phyloP scores from a whole-genome alignment of 116 monocot genomes.

The Papilionanthe hybrid region DNA sequence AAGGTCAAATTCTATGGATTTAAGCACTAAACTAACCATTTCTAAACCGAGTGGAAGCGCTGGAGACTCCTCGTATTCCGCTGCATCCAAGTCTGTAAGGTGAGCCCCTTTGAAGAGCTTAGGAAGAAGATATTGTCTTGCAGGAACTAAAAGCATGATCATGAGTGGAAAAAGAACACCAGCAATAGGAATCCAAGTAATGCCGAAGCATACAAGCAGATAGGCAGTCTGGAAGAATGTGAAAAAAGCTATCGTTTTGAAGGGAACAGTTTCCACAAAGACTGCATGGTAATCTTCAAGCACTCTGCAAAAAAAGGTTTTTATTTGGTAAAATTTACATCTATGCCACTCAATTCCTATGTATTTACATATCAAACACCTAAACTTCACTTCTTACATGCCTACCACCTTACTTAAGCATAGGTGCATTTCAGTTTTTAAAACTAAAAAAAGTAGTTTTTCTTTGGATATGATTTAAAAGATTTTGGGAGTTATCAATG shows the following conservation, averaged over 20 bases:
- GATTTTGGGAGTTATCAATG: too few relatives aligned
- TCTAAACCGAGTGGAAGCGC: conserved; percentile 41
- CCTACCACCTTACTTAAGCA: too few relatives aligned
- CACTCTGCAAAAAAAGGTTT: conserved; percentile 28
- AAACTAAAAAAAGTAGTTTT: too few relatives aligned
- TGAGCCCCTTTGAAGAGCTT: conserved; percentile 70
- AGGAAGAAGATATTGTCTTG: conserved; percentile 69
- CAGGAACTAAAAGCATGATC: conserved; percentile 71
- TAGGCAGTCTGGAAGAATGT: conserved; percentile 70
- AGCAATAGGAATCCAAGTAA: conserved; percentile 78
- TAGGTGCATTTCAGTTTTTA: too few relatives aligned
- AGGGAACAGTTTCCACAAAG: conserved; percentile 79
- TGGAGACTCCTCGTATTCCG: conserved; percentile 75
- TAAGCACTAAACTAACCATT: conserved; percentile 17
- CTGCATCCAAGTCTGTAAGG: conserved; percentile 73
- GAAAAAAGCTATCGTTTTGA: conserved; percentile 55
- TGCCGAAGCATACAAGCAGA: conserved; percentile 63
- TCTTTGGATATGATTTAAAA: too few relatives aligned
- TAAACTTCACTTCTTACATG: too few relatives aligned
- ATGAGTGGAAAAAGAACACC: conserved; percentile 74
- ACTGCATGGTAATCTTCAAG: conserved; percentile 76
- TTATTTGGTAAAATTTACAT: too few relatives aligned
- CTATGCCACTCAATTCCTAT: too few relatives aligned
- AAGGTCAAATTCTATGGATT: background rate
- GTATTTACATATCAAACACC: too few relatives aligned